Evolutionary conservation across 2,329 filamentous ascomycete species (phyloP).

Genomic region (Colletotrichum tanaceti): DNA sequence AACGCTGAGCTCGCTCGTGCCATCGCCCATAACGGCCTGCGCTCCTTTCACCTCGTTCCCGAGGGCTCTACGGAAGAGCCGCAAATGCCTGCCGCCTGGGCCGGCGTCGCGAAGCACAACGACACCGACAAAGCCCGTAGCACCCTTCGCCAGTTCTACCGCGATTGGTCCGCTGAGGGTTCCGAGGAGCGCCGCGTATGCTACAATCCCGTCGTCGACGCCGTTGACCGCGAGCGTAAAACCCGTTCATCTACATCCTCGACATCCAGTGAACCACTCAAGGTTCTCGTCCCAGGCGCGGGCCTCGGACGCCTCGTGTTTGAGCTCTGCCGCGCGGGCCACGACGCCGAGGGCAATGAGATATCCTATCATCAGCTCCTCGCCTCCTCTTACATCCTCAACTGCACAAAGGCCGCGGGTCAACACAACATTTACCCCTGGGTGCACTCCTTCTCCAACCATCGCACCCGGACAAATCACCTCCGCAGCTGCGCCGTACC

Average conservation of each 20-base stretch:
- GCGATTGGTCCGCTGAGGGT: conserved; percentile 91
- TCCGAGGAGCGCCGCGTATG: conserved; percentile 78
- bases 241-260: conserved; percentile 29
- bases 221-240: conserved; percentile 60
- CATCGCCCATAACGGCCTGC: conserved; percentile 77
- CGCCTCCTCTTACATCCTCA: conserved; percentile 81
- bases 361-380: conserved; percentile 98
- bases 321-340: conserved; percentile 81
- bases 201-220: conserved; percentile 78
- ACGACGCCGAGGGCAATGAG: conserved; percentile 86
- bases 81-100: conserved; percentile 72
- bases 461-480: conserved; percentile 78
- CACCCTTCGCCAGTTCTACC: conserved; percentile 92
- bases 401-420: conserved; percentile 68
- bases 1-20: conserved; percentile 86
- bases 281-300: conserved; percentile 87
- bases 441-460: conserved; percentile 89
- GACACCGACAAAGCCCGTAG: conserved; percentile 94
- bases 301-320: conserved; percentile 91
- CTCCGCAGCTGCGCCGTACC: conserved; percentile 79
- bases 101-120: conserved; percentile 73
- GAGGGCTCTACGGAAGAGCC: conserved; percentile 53
- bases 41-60: conserved; percentile 70
- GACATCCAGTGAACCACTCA: conserved; percentile 55
- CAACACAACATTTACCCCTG: conserved; percentile 86